Evolutionary conservation across 495 filamentous ascomycete species (phyloP).

Genomic region (Terfezia boudieri): DNA sequence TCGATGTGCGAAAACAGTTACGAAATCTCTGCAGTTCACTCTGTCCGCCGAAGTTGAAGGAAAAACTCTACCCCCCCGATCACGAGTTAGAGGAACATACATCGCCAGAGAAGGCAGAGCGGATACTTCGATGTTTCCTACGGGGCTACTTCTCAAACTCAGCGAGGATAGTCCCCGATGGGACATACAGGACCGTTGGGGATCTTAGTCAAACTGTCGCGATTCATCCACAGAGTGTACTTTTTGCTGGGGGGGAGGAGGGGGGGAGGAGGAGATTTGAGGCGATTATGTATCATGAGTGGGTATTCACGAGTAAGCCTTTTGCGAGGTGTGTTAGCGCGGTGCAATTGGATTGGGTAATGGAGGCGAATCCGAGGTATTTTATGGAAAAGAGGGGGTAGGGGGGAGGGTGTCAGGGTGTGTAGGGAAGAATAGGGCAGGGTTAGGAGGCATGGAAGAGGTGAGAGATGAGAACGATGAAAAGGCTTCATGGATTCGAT

Average conservation of each 20-base stretch:
- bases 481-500: background rate
- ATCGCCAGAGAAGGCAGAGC: constrained; percentile 30
- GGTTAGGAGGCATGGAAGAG: background rate
- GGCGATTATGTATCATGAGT: constrained; percentile 89
- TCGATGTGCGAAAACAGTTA: constrained; percentile 73
- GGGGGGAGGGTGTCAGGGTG: background rate
- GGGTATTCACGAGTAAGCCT: constrained; percentile 79
- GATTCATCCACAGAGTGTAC: constrained; percentile 68
- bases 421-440: no score
- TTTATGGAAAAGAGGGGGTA: background rate
- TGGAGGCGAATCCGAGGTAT: constrained; percentile 34
- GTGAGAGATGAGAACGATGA: background rate
- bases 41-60: background rate
- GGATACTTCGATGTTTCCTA: constrained; percentile 59
- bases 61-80: background rate
- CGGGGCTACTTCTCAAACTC: constrained; percentile 63
- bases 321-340: constrained; percentile 78
- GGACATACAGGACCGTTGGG: constrained; percentile 60
- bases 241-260: constrained; percentile 30
- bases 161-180: constrained; percentile 60
- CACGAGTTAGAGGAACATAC: constrained; percentile 3
- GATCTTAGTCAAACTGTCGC: constrained; percentile 59
- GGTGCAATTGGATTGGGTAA: constrained; percentile 73
- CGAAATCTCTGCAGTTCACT: background rate
- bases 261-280: constrained; percentile 47